Evolutionary conservation across 352 stramenopile species (phyloP).

Genomic region (Pythium biforme): DNA sequence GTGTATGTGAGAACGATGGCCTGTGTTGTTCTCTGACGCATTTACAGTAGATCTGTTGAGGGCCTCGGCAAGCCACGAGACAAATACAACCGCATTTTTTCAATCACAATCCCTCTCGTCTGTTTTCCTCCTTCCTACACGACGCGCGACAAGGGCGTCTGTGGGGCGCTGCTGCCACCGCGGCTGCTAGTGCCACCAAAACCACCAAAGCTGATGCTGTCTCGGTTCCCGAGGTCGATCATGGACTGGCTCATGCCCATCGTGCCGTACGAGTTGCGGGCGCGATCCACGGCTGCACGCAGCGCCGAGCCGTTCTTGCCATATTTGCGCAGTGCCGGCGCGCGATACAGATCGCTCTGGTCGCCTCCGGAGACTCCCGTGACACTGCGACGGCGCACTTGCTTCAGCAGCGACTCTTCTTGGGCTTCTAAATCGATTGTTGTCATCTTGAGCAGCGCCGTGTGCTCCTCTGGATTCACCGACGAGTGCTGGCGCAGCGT

Average conservation of each 20-base stretch:
- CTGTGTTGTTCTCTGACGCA: not conserved
- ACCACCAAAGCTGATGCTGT: not conserved
- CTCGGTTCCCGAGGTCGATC: conserved; percentile 6
- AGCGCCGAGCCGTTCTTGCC: conserved; percentile 24
- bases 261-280: conserved; percentile 19
- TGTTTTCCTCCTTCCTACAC: not conserved
- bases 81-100: not conserved
- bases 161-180: conserved; percentile 20
- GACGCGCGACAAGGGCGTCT: conserved; percentile 15
- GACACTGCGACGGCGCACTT: conserved; percentile 33
- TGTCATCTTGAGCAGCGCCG: conserved; percentile 24
- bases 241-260: conserved; percentile 15
- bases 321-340: conserved; percentile 56
- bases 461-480: conserved; percentile 9
- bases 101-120: not conserved
- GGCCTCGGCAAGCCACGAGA: not conserved
- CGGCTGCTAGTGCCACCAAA: conserved; percentile 9
- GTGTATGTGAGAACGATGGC: too few relatives aligned
- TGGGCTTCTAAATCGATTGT: conserved; percentile 13
- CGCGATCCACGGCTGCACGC: conserved; percentile 20
- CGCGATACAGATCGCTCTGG: conserved; percentile 72
- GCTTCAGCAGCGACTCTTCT: conserved; percentile 41
- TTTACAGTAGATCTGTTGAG: not conserved
- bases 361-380: conserved; percentile 29
- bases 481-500: conserved; percentile 5